phyloP scores from a whole-genome alignment of 2,329 filamentous ascomycete genomes.

The Phaeoacremonium minimum region DNA sequence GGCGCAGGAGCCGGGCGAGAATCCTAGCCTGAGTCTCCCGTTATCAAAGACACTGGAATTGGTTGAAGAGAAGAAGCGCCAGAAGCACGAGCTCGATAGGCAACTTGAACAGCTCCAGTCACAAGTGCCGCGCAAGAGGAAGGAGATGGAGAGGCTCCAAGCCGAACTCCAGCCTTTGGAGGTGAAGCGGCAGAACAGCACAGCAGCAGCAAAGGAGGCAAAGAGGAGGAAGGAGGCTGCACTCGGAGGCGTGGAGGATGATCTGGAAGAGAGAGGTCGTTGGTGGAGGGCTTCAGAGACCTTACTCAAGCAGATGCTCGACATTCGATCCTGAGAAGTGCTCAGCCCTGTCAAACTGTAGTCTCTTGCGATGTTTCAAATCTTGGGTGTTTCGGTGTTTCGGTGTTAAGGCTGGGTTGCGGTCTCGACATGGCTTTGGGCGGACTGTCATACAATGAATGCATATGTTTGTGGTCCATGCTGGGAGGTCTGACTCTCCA shows the following conservation, averaged over 20 bases:
- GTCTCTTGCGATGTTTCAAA: too few relatives aligned
- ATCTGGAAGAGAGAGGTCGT: slow-evolving; percentile 69
- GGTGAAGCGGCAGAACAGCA: slow-evolving; percentile 59
- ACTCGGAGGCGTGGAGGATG: slow-evolving; percentile 63
- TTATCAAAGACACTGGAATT: slow-evolving; percentile 52
- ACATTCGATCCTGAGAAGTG: slow-evolving; percentile 38
- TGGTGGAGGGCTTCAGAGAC: slow-evolving; percentile 71
- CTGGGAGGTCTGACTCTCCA: too few relatives aligned
- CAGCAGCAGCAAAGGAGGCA: slow-evolving; percentile 66
- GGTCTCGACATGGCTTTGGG: too few relatives aligned
- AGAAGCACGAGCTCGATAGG: slow-evolving; percentile 53
- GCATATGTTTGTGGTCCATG: too few relatives aligned
- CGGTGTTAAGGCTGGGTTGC: too few relatives aligned
- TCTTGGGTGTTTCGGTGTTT: too few relatives aligned
- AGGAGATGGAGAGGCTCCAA: slow-evolving; percentile 62
- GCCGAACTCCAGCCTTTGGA: slow-evolving; percentile 67
- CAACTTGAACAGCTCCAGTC: slow-evolving; percentile 60
- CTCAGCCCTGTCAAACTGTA: too few relatives aligned
- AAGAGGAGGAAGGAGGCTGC: slow-evolving; percentile 63
- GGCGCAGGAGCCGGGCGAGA: slow-evolving; percentile 28
- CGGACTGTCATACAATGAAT: too few relatives aligned
- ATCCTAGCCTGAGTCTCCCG: slow-evolving; percentile 49
- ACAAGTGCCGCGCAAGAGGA: slow-evolving; percentile 60
- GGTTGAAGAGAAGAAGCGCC: slow-evolving; percentile 44
- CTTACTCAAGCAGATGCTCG: slow-evolving; percentile 58